These are phyloP conservation scores for Metschnikowia dekortorum DNA, from an alignment of 805 yeast genomes.

Conservation along the genomic window DNA sequence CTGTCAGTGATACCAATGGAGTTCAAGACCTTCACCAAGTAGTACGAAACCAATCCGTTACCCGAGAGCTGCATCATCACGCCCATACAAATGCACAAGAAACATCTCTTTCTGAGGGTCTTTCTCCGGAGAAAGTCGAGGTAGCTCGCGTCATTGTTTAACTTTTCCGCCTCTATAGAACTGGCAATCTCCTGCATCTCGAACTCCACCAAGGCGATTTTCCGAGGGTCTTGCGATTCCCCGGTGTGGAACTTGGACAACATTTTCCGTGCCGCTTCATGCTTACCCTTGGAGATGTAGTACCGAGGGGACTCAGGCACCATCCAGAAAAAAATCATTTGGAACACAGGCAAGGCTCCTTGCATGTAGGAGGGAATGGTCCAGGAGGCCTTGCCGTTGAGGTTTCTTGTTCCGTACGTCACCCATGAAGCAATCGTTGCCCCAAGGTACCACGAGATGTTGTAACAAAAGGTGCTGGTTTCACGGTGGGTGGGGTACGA, in stretches of 20 bases:
- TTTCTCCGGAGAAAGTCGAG: constrained; percentile 34
- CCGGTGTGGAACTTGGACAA: constrained; percentile 41
- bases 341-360: constrained; percentile 43
- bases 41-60: constrained; percentile 50
- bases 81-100: constrained; percentile 30
- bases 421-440: constrained; percentile 51
- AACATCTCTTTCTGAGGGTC: constrained; percentile 40
- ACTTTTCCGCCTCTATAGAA: constrained; percentile 35
- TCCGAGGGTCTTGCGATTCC: constrained; percentile 24
- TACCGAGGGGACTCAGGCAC: constrained; percentile 51
- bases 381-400: constrained; percentile 36
- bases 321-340: constrained; percentile 18
- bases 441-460: constrained; percentile 51
- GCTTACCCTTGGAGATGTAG: constrained; percentile 36
- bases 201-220: constrained; percentile 17
- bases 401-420: constrained; percentile 41
- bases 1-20: constrained; percentile 50
- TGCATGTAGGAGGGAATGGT: constrained; percentile 53
- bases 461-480: constrained; percentile 36
- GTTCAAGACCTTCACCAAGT: constrained; percentile 45
- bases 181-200: constrained; percentile 23
- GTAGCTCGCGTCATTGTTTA: constrained; percentile 29
- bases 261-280: constrained; percentile 40
- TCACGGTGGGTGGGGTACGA: constrained; percentile 42
- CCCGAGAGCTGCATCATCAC: constrained; percentile 46